Base-by-base conservation (phyloP, 768 basidiomycete genomes). In the Lyophyllum decastes region DNA sequence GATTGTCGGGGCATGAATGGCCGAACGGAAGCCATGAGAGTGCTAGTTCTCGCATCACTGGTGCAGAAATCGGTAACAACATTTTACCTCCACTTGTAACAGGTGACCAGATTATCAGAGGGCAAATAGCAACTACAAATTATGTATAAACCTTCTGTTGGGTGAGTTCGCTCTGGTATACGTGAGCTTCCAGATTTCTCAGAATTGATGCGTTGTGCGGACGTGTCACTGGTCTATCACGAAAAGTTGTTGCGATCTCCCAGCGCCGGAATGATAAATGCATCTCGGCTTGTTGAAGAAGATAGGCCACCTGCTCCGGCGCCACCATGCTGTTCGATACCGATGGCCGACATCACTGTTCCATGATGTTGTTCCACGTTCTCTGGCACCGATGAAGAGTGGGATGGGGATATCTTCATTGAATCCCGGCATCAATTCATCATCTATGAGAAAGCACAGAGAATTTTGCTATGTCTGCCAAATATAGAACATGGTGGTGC, bases 11-110 rank as follows among this genome's bases (percentile, higher is more conserved):
- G n/a, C 16, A 17, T 26, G 11, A 4, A 4, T 41, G 12, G n/a
- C 51, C 51, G 40, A 52, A 43, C 14, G 43, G 51, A 52, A 52
- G 51, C 40, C 40, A 24, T 11, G 44, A n/a, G n/a, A 45, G 10
- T 45, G 8, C 44, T 12, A 17, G n/a, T 19, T 38, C 34, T 24
- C 10, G 34, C 34, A 50, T 50, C 51, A 52, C 27, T 40, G 16
- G 30, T 16, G 21, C 34, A 35, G 4, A 22, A 35, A 17, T 38
- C 40, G n/a, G 10, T 10, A n/a, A 41, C 16, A n/a, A 1, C 12
- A 43, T 22, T 33, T 52, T 51, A 21, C 38, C 43, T 17, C 25
- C 19, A 16, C 22, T 24, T 41, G 40, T 19, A 14, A 43, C 51
- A 52, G 38, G 33, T 52, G 51, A 52, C 40, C n/a, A 41, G 11